A percentile compares a stretch with the other conserved stretches of the same genome.
phyloP scores from a whole-genome alignment of 345 rosid genomes.

The Syzygium jambos region DNA sequence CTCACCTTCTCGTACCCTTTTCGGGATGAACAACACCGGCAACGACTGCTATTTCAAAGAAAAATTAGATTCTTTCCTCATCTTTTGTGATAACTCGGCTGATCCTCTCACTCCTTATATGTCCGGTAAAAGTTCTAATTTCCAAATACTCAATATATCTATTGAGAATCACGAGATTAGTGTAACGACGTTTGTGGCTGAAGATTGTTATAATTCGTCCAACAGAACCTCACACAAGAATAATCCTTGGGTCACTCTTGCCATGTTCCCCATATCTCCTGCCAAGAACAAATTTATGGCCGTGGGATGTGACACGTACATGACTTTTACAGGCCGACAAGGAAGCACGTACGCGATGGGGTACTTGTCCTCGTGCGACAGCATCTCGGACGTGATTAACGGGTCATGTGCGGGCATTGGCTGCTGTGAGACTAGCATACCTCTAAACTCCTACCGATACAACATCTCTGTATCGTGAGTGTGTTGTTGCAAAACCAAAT shows the following conservation, averaged over 20 bases:
- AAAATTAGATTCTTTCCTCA: not conserved
- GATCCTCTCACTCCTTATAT: not conserved
- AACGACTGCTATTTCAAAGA: not conserved
- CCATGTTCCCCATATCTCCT: conserved; percentile 2
- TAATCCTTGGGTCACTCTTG: accelerated
- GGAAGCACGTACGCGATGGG: not conserved
- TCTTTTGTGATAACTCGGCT: not conserved
- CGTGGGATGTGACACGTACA: not conserved
- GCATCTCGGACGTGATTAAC: not conserved
- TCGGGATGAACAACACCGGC: too few relatives aligned
- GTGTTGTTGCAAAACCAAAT: not conserved
- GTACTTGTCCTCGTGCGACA: not conserved
- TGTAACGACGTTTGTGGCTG: accelerated
- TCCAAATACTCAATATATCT: not conserved
- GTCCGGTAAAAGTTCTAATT: accelerated
- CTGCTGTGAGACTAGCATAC: conserved; percentile 10
- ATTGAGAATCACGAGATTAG: not conserved
- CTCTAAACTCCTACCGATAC: not conserved
- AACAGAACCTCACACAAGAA: accelerated
- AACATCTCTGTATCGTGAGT: not conserved
- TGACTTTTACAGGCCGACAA: not conserved
- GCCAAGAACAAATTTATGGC: not conserved
- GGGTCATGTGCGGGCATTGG: conserved; percentile 11
- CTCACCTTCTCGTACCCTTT: too few relatives aligned
- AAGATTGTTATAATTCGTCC: not conserved